A percentile compares a stretch with the other conserved stretches of the same genome.
These are phyloP conservation scores for Oryza punctata DNA, from an alignment of 176 grass and related monocot species.

Conservation along the genomic window DNA sequence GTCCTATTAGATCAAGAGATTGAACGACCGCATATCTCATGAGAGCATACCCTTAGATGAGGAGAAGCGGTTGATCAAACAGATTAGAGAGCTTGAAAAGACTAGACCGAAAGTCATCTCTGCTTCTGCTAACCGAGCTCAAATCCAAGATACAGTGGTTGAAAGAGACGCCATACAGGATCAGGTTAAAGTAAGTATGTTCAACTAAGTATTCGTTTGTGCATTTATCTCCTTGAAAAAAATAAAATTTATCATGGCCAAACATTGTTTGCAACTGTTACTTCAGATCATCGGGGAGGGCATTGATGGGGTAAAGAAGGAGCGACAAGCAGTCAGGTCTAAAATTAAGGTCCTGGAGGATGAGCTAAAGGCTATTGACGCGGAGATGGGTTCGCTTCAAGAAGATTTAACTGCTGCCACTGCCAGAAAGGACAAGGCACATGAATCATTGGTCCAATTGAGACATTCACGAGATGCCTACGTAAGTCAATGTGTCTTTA, in stretches of 20 bases:
- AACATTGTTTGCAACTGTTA: slow-evolving; percentile 23
- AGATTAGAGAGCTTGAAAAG: slow-evolving; percentile 90
- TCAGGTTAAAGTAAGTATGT: slow-evolving; percentile 83
- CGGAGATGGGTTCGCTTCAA: slow-evolving; percentile 48
- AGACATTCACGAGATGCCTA: slow-evolving; percentile 49
- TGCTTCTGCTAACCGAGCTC: slow-evolving; percentile 69
- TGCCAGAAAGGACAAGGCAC: slow-evolving; percentile 63
- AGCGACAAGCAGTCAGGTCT: slow-evolving; percentile 59
- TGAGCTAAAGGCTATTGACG: slow-evolving; percentile 48
- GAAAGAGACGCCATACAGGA: slow-evolving; percentile 88
- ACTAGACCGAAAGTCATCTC: slow-evolving; percentile 79
- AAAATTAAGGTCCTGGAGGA: slow-evolving; percentile 72
- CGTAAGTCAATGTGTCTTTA: slow-evolving; percentile 37
- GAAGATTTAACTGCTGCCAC: slow-evolving; percentile 51
- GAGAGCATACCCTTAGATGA: slow-evolving; percentile 86
- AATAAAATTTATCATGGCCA: not conserved
- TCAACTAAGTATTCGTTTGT: slow-evolving; percentile 20
- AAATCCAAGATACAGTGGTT: slow-evolving; percentile 70
- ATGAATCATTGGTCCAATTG: slow-evolving; percentile 49
- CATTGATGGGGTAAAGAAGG: slow-evolving; percentile 69
- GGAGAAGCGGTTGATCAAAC: slow-evolving; percentile 86
- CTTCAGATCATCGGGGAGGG: slow-evolving; percentile 52
- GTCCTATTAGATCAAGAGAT: slow-evolving; percentile 66
- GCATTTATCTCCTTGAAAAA: slow-evolving; percentile 18
- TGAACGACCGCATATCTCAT: slow-evolving; percentile 81